A percentile compares a stretch with the other conserved stretches of the same genome.
Conservation (phyloP, 495 filamentous ascomycete genomes). For the Neurospora terricola region DNA sequence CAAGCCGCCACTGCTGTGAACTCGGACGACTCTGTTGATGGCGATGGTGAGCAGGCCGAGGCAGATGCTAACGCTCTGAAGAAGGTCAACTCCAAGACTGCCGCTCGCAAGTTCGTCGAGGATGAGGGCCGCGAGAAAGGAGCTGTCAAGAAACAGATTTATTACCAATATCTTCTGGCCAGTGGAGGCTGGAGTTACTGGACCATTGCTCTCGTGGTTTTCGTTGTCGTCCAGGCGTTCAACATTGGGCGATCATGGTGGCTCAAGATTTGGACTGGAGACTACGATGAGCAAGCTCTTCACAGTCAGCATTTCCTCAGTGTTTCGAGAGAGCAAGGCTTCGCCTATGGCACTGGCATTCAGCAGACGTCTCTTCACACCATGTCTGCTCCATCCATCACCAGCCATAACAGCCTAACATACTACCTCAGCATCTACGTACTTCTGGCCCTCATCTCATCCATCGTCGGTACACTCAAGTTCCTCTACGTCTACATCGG, state of each 20-base stretch:
- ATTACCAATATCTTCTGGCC: slow-evolving; percentile 51
- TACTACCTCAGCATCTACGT: slow-evolving; percentile 65
- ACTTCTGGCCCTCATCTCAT: slow-evolving; percentile 45
- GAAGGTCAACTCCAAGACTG: slow-evolving; percentile 32
- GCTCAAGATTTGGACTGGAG: slow-evolving; percentile 58
- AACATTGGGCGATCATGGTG: slow-evolving; percentile 52
- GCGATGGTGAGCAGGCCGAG: slow-evolving; percentile 16
- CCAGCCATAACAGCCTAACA: slow-evolving; percentile 25
- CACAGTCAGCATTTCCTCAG: slow-evolving; percentile 8
- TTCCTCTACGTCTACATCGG: slow-evolving; percentile 49
- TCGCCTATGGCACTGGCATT: slow-evolving; percentile 24
- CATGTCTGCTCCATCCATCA: slow-evolving; percentile 13
- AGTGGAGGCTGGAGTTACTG: slow-evolving; percentile 59
- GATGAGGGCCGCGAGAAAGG: slow-evolving; percentile 63
- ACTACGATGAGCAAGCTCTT: slow-evolving; percentile 21
- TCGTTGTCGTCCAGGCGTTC: slow-evolving; percentile 39
- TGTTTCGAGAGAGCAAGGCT: slow-evolving; percentile 15
- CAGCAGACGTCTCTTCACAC: slow-evolving; percentile 28
- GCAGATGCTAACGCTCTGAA: slow-evolving; percentile 26
- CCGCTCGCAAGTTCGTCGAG: slow-evolving; percentile 56
- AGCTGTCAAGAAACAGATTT: slow-evolving; percentile 51
- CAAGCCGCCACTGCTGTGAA: slow-evolving; percentile 33
- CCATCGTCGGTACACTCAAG: slow-evolving; percentile 45
- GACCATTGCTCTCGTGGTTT: slow-evolving; percentile 43
- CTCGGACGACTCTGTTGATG: slow-evolving; percentile 25